phyloP scores from a whole-genome alignment of 2,329 filamentous ascomycete genomes.

The Akanthomyces dipterigenus region DNA sequence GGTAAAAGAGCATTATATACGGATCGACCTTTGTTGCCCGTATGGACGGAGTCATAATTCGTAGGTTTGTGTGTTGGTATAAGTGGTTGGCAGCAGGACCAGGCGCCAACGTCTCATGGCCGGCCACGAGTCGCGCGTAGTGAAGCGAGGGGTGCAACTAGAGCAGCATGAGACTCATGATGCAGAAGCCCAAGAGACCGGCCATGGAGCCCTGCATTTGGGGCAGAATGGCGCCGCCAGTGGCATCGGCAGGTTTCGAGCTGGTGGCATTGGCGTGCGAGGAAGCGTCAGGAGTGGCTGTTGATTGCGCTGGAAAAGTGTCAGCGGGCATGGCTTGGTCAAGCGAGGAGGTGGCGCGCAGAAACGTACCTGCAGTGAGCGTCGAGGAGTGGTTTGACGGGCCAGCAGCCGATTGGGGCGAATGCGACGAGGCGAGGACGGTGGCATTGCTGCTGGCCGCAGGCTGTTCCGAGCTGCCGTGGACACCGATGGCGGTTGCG shows the following conservation, averaged over 20 bases:
- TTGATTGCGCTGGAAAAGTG: constrained; percentile 1
- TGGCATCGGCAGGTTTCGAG: constrained; percentile 21
- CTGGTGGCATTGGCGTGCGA: constrained; percentile 21
- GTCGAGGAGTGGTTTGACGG: background rate
- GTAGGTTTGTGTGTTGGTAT: background rate
- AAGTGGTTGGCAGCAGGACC: background rate
- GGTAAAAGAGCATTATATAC: constrained; percentile 4
- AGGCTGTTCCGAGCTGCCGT: background rate
- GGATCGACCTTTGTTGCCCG: background rate
- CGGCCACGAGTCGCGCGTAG: constrained; percentile 4
- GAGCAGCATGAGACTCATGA: constrained; percentile 29
- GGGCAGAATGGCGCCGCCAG: constrained; percentile 26
- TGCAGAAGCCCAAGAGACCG: constrained; percentile 30
- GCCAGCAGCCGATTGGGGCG: background rate
- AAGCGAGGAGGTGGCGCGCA: background rate
- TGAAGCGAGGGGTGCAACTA: constrained; percentile 14
- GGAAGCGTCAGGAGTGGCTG: background rate
- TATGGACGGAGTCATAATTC: constrained; percentile 6
- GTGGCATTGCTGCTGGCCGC: constrained; percentile 5
- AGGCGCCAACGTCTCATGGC: constrained; percentile 8
- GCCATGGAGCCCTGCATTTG: constrained; percentile 28
- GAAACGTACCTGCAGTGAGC: constrained; percentile 2
- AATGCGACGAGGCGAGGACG: constrained; percentile 10
- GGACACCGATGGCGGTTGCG: background rate
- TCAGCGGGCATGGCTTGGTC: background rate